Evolutionary conservation across 2,329 filamentous ascomycete species (phyloP).

Genomic region (Cladosporium austrohemisphaericum): DNA sequence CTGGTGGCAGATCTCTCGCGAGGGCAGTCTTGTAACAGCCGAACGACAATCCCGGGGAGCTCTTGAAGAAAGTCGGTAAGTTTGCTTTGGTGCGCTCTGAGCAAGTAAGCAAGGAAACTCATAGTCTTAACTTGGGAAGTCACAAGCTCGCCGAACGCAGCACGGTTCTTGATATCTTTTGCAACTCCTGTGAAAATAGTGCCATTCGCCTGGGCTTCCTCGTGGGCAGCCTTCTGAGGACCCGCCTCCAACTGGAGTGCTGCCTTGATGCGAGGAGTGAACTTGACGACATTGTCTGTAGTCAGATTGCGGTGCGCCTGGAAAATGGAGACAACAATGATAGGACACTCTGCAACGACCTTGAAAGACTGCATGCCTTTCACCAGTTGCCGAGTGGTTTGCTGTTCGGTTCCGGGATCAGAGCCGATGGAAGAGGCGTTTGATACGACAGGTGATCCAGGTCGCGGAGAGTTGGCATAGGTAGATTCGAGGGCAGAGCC

Average conservation of each 20-base stretch:
- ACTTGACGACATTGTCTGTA: constrained; percentile 78
- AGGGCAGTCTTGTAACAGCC: constrained; percentile 88
- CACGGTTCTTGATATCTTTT: constrained; percentile 86
- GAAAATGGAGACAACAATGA: constrained; percentile 97
- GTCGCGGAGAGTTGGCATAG: constrained; percentile 76
- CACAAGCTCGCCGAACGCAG: constrained; percentile 95
- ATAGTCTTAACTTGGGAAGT: constrained; percentile 98
- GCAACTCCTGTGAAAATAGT: constrained; percentile 90
- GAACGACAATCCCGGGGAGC: constrained; percentile 83
- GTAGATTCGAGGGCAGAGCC: constrained; percentile 27
- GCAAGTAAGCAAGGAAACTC: constrained; percentile 92
- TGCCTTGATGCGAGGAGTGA: constrained; percentile 89
- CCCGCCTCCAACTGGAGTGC: constrained; percentile 85
- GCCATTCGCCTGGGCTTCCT: constrained; percentile 72
- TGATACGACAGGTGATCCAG: constrained; percentile 82
- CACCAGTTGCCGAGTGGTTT: constrained; percentile 73
- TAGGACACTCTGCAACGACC: constrained; percentile 93
- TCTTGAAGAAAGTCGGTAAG: constrained; percentile 82
- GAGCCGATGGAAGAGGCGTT: constrained; percentile 48
- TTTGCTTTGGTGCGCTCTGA: constrained; percentile 82
- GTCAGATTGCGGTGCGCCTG: constrained; percentile 84
- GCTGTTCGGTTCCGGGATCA: constrained; percentile 73
- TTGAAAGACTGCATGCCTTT: constrained; percentile 99
- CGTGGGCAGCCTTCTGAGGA: constrained; percentile 87
- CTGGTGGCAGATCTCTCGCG: constrained; percentile 88